phyloP scores from a whole-genome alignment of 805 yeast species.

The Diddensiella transvaalensis region DNA sequence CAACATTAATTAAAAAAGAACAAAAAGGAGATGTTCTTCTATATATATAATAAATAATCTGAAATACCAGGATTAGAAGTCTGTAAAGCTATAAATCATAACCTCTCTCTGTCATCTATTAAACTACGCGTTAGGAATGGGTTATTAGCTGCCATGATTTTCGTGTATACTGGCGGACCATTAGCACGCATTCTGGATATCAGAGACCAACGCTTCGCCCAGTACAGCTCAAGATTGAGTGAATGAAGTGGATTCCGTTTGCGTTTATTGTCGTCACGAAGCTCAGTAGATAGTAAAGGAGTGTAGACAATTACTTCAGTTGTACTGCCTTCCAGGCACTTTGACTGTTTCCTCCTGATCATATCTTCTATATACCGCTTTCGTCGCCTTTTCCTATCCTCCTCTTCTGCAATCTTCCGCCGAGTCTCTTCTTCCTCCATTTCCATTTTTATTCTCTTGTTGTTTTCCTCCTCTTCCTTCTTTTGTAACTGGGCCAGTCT shows the following conservation, averaged over 20 bases:
- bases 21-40: background rate
- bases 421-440: too few species aligned
- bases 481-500: too few species aligned
- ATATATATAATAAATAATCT: background rate
- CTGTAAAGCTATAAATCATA: background rate
- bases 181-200: background rate
- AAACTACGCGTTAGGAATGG: background rate
- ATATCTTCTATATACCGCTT: background rate
- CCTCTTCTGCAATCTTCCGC: background rate
- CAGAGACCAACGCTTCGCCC: conserved; percentile 11
- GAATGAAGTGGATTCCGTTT: conserved; percentile 1
- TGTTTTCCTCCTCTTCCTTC: too few species aligned
- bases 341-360: too few species aligned
- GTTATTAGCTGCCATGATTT: background rate
- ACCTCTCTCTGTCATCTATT: background rate
- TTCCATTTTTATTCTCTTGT: too few species aligned
- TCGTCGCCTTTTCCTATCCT: background rate
- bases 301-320: background rate
- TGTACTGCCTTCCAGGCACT: too few species aligned
- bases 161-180: background rate
- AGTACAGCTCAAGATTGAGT: conserved; percentile 8
- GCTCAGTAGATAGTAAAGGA: background rate
- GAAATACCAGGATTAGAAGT: background rate
- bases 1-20: too few species aligned
- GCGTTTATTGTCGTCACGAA: background rate